Base-by-base conservation (phyloP, 306 rosid species). In the Sechiopsis laciniata region DNA sequence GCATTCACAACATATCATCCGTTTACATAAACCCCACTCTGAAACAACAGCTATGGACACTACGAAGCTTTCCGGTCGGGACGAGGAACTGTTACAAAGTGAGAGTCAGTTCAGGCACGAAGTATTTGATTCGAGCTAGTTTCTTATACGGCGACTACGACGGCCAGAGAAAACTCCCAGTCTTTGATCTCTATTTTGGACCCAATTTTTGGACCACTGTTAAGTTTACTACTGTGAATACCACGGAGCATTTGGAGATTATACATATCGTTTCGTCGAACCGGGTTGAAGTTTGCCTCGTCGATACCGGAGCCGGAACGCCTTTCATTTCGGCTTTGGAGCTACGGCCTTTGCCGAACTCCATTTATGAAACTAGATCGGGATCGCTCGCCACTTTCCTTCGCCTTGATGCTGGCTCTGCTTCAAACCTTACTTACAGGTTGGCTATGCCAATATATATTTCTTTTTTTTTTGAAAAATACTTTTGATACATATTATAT, bases 21-120 rank as follows among this genome's bases (percentile, higher is more conserved):
- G 58, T 12, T 9, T 60, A 26, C 9, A n/a, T 22, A 19, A 59
- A 12, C 1, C 10, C 1, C n/a, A 19, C 20, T 3, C 4, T 2
- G 16, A 77, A 55, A 69, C 76, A 55, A 0, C 82, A 85, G 35
- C 42, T 80, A 8, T 9, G 40, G 19, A 19, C 69, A 35, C 45
- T 85, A 42, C 84, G 90, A 42, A 88, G 87, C 54, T 88, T 88
- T 60, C 93, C 93, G 0, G 15, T n/a, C 3, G 93, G 93, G n/a
- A 50, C 11, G 14, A 79, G 90, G 59, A 85, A 88, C 64, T 88
- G 93, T 55, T 88, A 88, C 87, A 82, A 26, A 35, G 75, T 72
- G 8, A n/a, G 68, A 35, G 80, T 86, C 10, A 65, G 66, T 0
- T 45, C 42, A 1, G 79, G 75, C 9, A 79, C 69, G 14, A 80